A percentile compares a stretch with the other conserved stretches of the same genome.
Conservation (phyloP, 805 yeast species). For the Yarrowia divulgata region DNA sequence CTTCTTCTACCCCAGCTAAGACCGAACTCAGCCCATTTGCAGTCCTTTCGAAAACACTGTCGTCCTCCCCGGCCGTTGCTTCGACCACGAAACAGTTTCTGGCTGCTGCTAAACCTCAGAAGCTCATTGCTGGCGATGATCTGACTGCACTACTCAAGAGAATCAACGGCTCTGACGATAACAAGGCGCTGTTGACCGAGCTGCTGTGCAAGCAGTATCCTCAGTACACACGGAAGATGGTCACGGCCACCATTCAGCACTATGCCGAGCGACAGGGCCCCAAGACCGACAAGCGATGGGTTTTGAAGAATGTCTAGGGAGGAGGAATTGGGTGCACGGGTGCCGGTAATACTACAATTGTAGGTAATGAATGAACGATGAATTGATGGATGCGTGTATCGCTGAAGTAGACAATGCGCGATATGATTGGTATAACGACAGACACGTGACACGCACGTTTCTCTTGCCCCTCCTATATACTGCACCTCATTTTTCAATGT, state of each 20-base stretch:
- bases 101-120: conserved; percentile 16
- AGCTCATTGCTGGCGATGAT: conserved; percentile 15
- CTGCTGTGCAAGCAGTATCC: conserved; percentile 13
- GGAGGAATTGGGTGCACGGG: background rate
- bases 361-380: background rate
- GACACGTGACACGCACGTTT: too few relatives aligned
- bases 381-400: background rate
- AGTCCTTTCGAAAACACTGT: background rate
- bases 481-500: too few relatives aligned
- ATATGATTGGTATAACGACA: too few relatives aligned
- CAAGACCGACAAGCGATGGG: conserved; percentile 16
- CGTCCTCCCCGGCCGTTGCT: background rate
- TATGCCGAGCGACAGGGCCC: conserved; percentile 27
- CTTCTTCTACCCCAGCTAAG: background rate
- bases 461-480: too few relatives aligned
- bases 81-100: background rate
- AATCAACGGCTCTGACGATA: conserved; percentile 21
- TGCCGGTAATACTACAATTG: background rate
- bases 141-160: background rate
- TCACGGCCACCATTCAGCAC: conserved; percentile 12
- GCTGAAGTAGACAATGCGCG: too few relatives aligned
- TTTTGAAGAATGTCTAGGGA: conserved; percentile 14
- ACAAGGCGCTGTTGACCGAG: conserved; percentile 22
- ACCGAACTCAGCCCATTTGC: conserved; percentile 10
- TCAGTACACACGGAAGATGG: conserved; percentile 26